A percentile compares a stretch with the other conserved stretches of the same genome.
Conservation (phyloP, 495 filamentous ascomycete species). For the Penicillium antarcticum region DNA sequence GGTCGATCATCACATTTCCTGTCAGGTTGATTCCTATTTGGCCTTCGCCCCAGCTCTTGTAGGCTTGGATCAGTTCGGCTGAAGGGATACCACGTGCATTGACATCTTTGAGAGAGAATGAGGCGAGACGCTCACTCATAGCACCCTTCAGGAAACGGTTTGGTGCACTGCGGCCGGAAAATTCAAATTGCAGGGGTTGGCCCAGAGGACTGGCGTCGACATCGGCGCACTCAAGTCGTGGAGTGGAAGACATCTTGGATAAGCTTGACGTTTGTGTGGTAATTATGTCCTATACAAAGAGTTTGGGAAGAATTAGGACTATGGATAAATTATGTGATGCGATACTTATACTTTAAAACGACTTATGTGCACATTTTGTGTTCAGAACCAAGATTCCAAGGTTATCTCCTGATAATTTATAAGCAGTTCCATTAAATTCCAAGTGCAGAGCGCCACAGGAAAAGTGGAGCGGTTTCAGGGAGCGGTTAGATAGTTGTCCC, state of each 20-base stretch:
- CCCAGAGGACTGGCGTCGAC: conserved; percentile 48
- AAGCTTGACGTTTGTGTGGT: too few species aligned
- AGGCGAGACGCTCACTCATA: conserved; percentile 59
- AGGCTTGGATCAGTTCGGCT: conserved; percentile 53
- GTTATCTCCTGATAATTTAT: too few species aligned
- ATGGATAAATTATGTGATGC: too few species aligned
- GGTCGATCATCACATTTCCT: conserved; percentile 62
- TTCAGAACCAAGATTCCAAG: too few species aligned
- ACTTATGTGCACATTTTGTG: too few species aligned
- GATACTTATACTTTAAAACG: too few species aligned
- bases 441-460: too few species aligned
- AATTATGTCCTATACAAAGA: too few species aligned
- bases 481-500: too few species aligned
- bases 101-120: conserved; percentile 50
- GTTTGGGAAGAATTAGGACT: too few species aligned
- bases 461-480: too few species aligned
- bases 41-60: conserved; percentile 58
- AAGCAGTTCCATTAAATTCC: too few species aligned
- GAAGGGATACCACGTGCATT: conserved; percentile 54
- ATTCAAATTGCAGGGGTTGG: conserved; percentile 53
- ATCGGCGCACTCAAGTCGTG: conserved; percentile 19
- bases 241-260: not conserved
- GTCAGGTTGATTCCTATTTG: conserved; percentile 55
- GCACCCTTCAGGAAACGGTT: conserved; percentile 65
- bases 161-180: conserved; percentile 50